Evolutionary conservation across 805 yeast genomes (phyloP).

Genomic region (Peterozyma xylosa): DNA sequence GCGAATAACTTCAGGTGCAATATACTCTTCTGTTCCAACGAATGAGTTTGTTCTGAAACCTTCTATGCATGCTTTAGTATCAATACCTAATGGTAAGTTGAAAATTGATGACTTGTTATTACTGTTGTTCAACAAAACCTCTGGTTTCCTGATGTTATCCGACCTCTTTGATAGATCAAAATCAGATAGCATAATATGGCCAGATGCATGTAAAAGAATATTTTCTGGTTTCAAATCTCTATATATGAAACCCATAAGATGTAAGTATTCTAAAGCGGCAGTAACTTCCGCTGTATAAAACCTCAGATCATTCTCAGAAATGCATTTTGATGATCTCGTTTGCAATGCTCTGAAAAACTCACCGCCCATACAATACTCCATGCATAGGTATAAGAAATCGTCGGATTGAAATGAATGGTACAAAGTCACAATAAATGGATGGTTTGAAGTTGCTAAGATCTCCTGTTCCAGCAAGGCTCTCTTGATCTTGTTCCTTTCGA

Average conservation of each 20-base stretch:
- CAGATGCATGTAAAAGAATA: constrained; percentile 88
- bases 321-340: constrained; percentile 79
- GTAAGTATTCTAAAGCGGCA: constrained; percentile 93
- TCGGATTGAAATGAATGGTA: constrained; percentile 96
- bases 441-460: constrained; percentile 88
- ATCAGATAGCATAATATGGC: constrained; percentile 96
- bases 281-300: constrained; percentile 96
- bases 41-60: constrained; percentile 96
- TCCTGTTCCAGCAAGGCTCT: constrained; percentile 96
- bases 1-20: constrained; percentile 96
- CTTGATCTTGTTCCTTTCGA: constrained; percentile 88
- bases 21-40: constrained; percentile 98
- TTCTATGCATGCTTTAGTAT: constrained; percentile 91
- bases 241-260: constrained; percentile 94
- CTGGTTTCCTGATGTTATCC: constrained; percentile 69
- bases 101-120: constrained; percentile 19
- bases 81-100: constrained; percentile 51
- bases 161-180: constrained; percentile 92
- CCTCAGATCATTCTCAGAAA: constrained; percentile 80
- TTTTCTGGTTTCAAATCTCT: constrained; percentile 97
- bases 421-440: constrained; percentile 93
- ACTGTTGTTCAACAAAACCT: constrained; percentile 36
- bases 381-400: constrained; percentile 84
- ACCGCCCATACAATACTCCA: constrained; percentile 99
- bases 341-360: constrained; percentile 95